Percentiles rank a stretch among this genome's conserved stretches.
Conservation (phyloP, 768 basidiomycete species). For the Xerocomellus intermedius region DNA sequence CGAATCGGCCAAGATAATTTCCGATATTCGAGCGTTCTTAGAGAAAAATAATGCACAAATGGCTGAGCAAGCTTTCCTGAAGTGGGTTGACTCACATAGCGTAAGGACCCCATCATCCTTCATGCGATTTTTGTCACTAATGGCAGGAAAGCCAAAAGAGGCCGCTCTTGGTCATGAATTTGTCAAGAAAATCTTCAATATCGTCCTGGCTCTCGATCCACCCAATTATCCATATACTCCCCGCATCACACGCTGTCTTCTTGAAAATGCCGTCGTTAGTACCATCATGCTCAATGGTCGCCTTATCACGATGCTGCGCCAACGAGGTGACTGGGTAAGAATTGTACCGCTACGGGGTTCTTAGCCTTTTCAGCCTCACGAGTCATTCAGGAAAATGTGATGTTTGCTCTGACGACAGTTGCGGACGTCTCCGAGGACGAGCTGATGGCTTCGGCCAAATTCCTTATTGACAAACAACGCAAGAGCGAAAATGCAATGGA, state of each 20-base stretch:
- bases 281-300: conserved; percentile 62
- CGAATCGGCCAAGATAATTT: conserved; percentile 34
- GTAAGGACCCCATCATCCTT: conserved; percentile 3
- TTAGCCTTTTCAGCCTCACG: neutral
- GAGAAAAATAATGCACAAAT: conserved; percentile 43
- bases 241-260: conserved; percentile 55
- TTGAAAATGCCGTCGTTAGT: conserved; percentile 55
- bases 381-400: conserved; percentile 36
- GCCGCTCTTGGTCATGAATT: conserved; percentile 44
- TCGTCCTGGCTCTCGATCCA: conserved; percentile 44
- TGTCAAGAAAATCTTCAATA: conserved; percentile 56
- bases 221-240: conserved; percentile 48
- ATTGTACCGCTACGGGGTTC: neutral
- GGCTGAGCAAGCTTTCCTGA: conserved; percentile 60
- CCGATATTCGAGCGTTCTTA: conserved; percentile 41
- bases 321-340: conserved; percentile 68
- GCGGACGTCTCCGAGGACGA: conserved; percentile 66
- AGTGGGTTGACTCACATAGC: conserved; percentile 50
- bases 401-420: conserved; percentile 52
- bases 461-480: conserved; percentile 42
- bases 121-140: neutral
- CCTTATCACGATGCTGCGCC: conserved; percentile 50
- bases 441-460: conserved; percentile 51
- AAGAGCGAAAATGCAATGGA: conserved; percentile 33
- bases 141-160: conserved; percentile 13